Conservation (phyloP, 139 green algal genomes). For the Micractinium conductrix region DNA sequence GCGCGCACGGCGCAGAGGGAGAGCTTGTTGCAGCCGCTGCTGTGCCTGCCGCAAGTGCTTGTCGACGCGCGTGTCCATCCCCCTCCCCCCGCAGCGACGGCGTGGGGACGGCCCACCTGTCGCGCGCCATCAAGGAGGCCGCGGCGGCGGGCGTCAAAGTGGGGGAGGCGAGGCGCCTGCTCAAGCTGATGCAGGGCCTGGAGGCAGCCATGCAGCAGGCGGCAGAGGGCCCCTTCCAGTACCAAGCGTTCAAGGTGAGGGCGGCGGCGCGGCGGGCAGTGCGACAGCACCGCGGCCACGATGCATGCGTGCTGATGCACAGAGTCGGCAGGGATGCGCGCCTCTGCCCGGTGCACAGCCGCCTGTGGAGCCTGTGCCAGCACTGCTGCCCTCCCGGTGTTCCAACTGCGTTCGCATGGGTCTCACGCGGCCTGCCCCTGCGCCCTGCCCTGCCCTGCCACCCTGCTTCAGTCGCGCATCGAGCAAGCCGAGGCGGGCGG, state of each 20-base stretch:
- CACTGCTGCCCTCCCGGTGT: too few relatives aligned
- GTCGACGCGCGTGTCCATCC: too few relatives aligned
- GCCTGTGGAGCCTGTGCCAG: too few relatives aligned
- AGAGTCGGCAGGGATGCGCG: too few relatives aligned
- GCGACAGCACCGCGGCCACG: too few relatives aligned
- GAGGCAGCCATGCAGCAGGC: slow-evolving; percentile 59
- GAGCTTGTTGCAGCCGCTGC: too few relatives aligned
- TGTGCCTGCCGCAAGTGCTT: too few relatives aligned
- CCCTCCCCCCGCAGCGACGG: not conserved
- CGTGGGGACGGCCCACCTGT: slow-evolving; percentile 44
- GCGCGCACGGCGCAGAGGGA: too few relatives aligned
- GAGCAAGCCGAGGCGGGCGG: slow-evolving; percentile 62
- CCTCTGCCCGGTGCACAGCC: too few relatives aligned
- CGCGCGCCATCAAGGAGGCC: slow-evolving; percentile 71
- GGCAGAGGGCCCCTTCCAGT: slow-evolving; percentile 37
- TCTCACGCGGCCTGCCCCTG: too few relatives aligned
- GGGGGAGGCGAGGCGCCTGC: slow-evolving; percentile 44
- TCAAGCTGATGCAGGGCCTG: slow-evolving; percentile 82
- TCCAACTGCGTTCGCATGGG: too few relatives aligned
- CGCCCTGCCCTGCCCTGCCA: not conserved
- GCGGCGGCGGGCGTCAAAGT: slow-evolving; percentile 75
- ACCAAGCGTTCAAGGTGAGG: slow-evolving; percentile 39
- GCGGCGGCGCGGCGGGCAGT: not conserved
- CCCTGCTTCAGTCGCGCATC: slow-evolving; percentile 33
- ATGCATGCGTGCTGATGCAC: too few relatives aligned